Evolutionary conservation across 2,329 filamentous ascomycete genomes (phyloP), one percentile per base, ranked within the genome.

Genomic region (Fusarium domesticum): DNA sequence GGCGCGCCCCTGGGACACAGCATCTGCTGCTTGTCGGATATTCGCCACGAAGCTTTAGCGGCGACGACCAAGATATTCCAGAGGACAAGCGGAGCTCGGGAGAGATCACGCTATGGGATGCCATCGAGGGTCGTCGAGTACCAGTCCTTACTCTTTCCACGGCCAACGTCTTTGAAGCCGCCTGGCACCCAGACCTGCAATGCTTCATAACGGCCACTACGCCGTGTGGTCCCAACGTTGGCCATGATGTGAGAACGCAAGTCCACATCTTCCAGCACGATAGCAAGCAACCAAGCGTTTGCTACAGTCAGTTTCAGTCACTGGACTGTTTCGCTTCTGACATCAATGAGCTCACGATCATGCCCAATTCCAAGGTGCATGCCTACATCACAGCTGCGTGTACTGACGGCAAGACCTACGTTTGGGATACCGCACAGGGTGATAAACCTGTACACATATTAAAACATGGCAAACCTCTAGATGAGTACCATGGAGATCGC

Each of bases 151-250:
- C 75, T 3, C 75, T 72, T 2, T 74, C 73, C 1, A 74, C 72
- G 1, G 73, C 79, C 35, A 84, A 85, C 44, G 78, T 84, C 2
- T 85, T 85, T 35, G 81, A 85, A 54, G 76, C 84, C 2, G 66
- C 73, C 0, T 85, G 81, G 81, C 81, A 85, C 55, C 81, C 81
- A 0, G 70, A 58, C 0, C 66, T 76, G 35, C 64, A 69, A 3
- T 68, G 70, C 17, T 84, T 84, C 51, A 65, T 80, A 5, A 78
- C 73, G 4, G 81, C 80, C 2, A 83, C 79, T 0, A 77, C 80
- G 0, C 77, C 78, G 0, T 68, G 65, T 7, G 72, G 72, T 11
- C 20, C 48, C 7, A 61, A 67, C 25, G 57, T 70, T 4, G 71
- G 77, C 19, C 62, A 71, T 17, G 54, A 68, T 5, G 66, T 76